Base-by-base conservation (phyloP, 257 asterid species). In the Primulina tabacum region DNA sequence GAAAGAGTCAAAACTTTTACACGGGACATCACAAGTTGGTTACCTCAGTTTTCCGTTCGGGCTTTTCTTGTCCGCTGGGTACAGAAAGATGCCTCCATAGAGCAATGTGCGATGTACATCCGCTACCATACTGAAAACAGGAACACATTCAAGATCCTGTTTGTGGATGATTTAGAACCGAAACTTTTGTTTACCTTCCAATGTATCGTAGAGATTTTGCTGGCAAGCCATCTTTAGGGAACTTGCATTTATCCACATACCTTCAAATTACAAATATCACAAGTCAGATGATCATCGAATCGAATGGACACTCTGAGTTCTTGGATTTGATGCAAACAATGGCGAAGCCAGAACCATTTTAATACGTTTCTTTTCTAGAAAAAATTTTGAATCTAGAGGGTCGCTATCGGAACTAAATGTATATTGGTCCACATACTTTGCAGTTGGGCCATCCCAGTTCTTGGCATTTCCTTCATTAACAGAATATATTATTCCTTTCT, bases 51-150 rank as follows among this genome's bases (percentile, higher is more conserved):
- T 94, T 17, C 97, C 97, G 4, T 60, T 81, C 8, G 97, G 99
- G 82, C 97, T 94, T 79, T 91, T 94, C 95, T 94, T 91, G 75
- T 94, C 99, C 56, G 88, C 97, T 1, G 99, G 99, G 85, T 94
- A 94, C 95, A 94, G 38, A 80, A 94, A 94, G 67, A 94, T 80
- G 76, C 99, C 99, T 60, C 99, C 99, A 63, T 94, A 94, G n/a
- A 94, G 92, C 76, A 94, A 81, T 18, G 99, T 94, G 57, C 97
- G 97, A 78, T 94, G 99, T 12, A 94, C 99, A 91, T 91, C 99
- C 57, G 99, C 99, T 7, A 94, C 99, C 97, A 94, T 94, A 73
- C 99, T 94, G 85, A 59, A 68, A 73, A 75, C n/a, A 34, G 59
- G 20, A 57, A 68, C 30, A 47, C 55, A 28, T 60, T 0, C 55